Conservation (phyloP, 208 protist species). For the Trypanosoma brucei region DNA sequence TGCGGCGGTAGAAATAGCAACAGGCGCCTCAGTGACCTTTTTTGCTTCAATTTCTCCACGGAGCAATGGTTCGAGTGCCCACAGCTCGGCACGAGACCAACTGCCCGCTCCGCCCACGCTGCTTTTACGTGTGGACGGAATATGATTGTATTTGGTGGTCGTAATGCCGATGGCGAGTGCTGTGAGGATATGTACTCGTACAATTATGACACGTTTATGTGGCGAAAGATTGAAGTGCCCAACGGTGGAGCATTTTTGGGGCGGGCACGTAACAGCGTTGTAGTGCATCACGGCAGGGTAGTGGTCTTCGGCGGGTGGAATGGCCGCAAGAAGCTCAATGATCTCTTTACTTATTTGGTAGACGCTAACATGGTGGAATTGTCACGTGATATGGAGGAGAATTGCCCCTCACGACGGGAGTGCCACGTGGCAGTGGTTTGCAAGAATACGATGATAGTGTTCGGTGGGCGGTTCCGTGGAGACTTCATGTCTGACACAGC, state of each 20-base stretch:
- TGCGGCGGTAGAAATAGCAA: constrained; percentile 87
- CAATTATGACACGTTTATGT: constrained; percentile 72
- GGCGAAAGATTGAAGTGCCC: constrained; percentile 49
- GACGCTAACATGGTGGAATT: constrained; percentile 69
- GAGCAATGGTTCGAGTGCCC: constrained; percentile 43
- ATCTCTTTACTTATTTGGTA: constrained; percentile 80
- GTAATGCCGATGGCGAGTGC: constrained; percentile 68
- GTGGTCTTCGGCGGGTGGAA: constrained; percentile 88
- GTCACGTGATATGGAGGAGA: constrained; percentile 49
- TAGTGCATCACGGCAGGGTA: constrained; percentile 77
- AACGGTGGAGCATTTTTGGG: constrained; percentile 41
- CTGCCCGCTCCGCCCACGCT: constrained; percentile 76
- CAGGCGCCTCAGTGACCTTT: constrained; percentile 75
- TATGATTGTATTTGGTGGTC: constrained; percentile 88
- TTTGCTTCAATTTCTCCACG: constrained; percentile 31
- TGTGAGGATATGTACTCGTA: constrained; percentile 85
- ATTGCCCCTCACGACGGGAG: constrained; percentile 76
- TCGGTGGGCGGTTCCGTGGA: constrained; percentile 84
- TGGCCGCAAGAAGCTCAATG: constrained; percentile 85
- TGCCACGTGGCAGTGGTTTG: constrained; percentile 83
- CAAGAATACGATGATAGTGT: constrained; percentile 85
- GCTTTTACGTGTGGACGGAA: constrained; percentile 74
- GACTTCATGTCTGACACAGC: constrained; percentile 81
- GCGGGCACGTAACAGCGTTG: constrained; percentile 79
- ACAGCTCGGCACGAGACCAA: constrained; percentile 47